Evolutionary conservation across 305 asterid genomes (phyloP), one percentile per base, ranked within the genome.

Genomic region (Ruellia speciosa): DNA sequence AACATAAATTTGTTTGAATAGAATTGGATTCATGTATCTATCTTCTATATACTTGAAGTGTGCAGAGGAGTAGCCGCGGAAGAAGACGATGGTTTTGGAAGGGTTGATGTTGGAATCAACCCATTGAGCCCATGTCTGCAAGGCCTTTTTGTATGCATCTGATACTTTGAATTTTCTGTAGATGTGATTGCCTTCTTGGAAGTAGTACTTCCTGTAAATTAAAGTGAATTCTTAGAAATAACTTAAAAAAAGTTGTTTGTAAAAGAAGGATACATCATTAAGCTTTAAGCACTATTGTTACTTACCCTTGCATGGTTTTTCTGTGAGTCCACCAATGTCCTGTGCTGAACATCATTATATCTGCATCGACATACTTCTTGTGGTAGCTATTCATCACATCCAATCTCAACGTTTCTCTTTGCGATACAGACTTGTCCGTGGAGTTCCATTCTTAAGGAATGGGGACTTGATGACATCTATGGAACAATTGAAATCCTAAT

Each of bases 311-410:
- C 6, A 47, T 49, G 18, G 83, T 79, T 33, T 84, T 84, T 41
- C 75, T 72, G 67, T 79, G 87, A 64, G 89, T 84, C 94, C 89
- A 81, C 89, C 94, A 81, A 37, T 83, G 92, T 14, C 92, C 92
- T 2, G 92, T 80, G 72, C 80, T 83, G 80, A 80, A 80, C 18
- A 83, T 68, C 15, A 83, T 69, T 50, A 80, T 50, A 50, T 83
- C 85, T 39, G 84, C 92, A 56, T 76, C 70, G 13, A 50, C 45
- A 49, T 83, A 78, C 33, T 66, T 75, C 14, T 56, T 48, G 56
- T 57, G 64, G 14, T 81, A 70, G 52, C 64, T 59, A 19, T 75
- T 82, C 54, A 77, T 65, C 72, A 68, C 49, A 72, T 83, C 88
- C 20, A 83, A 52, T 28, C 84, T 56, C 41, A 83, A 74, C 0